Conservation (phyloP, 495 filamentous ascomycete species). For the Penicillium manginii region DNA sequence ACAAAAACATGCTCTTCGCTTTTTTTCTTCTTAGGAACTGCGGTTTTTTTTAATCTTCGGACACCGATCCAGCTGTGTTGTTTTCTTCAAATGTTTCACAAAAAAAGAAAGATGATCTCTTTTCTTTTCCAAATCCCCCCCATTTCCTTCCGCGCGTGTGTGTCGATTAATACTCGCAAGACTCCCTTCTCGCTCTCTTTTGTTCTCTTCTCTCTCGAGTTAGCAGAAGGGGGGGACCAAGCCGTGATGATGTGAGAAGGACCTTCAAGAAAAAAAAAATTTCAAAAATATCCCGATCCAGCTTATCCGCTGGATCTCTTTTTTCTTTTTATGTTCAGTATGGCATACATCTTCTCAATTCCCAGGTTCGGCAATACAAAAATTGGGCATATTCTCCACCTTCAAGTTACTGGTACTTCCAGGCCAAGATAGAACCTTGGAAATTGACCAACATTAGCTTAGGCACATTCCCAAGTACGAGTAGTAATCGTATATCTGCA, state of each 20-base stretch:
- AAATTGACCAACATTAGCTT: too few species aligned
- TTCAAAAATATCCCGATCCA: slow-evolving; percentile 47
- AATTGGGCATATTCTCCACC: slow-evolving; percentile 36
- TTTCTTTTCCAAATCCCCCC: slow-evolving; percentile 40
- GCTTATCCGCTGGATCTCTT: slow-evolving; percentile 36
- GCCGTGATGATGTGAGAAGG: slow-evolving; percentile 43
- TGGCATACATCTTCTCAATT: slow-evolving; percentile 44
- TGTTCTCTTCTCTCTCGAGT: too few species aligned
- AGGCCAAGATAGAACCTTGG: too few species aligned
- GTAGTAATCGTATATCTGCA: neutral
- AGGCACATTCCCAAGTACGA: too few species aligned
- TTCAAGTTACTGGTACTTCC: too few species aligned
- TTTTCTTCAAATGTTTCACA: neutral
- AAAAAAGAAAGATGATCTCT: slow-evolving; percentile 16
- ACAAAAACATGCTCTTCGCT: slow-evolving; percentile 26
- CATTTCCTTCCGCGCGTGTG: slow-evolving; percentile 26
- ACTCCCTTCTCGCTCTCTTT: slow-evolving; percentile 15
- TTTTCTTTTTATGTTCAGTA: slow-evolving; percentile 45
- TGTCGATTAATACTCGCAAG: slow-evolving; percentile 34
- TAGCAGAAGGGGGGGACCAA: slow-evolving; percentile 28
- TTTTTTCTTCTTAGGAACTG: slow-evolving; percentile 37
- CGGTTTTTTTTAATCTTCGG: slow-evolving; percentile 36
- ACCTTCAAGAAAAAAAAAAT: slow-evolving; percentile 45
- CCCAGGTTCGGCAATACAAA: slow-evolving; percentile 43
- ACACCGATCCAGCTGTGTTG: slow-evolving; percentile 24